A percentile compares a stretch with the other conserved stretches of the same genome.
Evolutionary conservation across 306 rosid species (phyloP).

Genomic region (Coriaria nepalensis): DNA sequence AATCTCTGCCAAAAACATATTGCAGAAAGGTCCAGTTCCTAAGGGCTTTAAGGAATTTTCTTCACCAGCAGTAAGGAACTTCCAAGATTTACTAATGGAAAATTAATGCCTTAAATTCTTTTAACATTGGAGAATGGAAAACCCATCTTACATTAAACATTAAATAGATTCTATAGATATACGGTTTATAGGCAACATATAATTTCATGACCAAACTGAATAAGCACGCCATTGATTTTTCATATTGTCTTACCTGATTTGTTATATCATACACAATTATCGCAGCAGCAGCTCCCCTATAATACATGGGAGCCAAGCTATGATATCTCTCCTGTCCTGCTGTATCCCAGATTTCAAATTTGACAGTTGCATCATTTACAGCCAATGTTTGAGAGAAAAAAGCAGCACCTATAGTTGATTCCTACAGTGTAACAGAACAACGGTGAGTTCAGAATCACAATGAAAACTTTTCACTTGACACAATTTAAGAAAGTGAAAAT

Average conservation of each 20-base stretch:
- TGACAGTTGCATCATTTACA: conserved; percentile 49
- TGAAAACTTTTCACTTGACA: not conserved
- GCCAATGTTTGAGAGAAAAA: conserved; percentile 59
- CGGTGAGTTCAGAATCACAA: not conserved
- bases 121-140: too few species aligned
- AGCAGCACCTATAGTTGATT: conserved; percentile 56
- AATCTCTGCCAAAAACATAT: too few species aligned
- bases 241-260: conserved; percentile 33
- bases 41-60: not conserved
- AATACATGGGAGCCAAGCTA: conserved; percentile 57
- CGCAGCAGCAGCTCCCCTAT: conserved; percentile 58
- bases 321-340: conserved; percentile 58
- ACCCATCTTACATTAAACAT: too few species aligned
- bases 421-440: conserved; percentile 19
- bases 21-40: too few species aligned
- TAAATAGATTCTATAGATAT: too few species aligned
- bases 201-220: not conserved
- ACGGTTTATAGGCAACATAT: not conserved
- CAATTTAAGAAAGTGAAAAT: conserved; percentile 4
- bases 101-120: too few species aligned
- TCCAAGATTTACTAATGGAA: too few species aligned
- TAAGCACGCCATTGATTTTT: not conserved
- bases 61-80: not conserved
- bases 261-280: conserved; percentile 47
- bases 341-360: conserved; percentile 57